Conservation (phyloP, 257 asterid species). For the Primulina tabacum region DNA sequence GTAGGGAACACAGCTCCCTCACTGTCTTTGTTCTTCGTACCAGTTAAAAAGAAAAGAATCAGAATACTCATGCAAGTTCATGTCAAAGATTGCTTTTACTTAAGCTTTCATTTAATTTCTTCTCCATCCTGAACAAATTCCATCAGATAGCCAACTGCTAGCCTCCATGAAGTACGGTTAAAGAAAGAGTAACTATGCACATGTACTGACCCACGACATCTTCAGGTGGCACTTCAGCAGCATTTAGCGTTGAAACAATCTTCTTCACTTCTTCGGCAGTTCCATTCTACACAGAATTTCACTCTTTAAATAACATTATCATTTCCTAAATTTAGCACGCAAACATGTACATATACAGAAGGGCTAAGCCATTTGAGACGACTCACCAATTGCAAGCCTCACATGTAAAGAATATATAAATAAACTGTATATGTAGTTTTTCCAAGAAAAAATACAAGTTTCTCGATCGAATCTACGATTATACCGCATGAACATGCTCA, state of each 20-base stretch:
- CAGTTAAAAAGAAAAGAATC: not conserved
- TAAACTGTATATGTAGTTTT: not conserved
- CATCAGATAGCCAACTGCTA: not conserved
- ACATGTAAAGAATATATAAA: not conserved
- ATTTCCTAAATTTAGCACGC: not conserved
- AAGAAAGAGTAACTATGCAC: not conserved
- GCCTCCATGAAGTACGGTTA: not conserved
- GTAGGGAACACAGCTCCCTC: not conserved
- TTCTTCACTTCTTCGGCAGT: conserved; percentile 86
- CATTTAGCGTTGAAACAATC: conserved; percentile 72
- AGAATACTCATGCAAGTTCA: not conserved
- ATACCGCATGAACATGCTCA: not conserved
- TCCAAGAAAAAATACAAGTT: not conserved
- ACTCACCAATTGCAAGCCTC: not conserved
- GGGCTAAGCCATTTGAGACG: not conserved
- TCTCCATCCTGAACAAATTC: not conserved
- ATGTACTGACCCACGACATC: conserved; percentile 73
- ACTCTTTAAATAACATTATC: not conserved
- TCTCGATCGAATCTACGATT: not conserved
- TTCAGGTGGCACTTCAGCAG: conserved; percentile 74
- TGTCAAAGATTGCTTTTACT: not conserved
- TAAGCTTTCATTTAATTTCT: not conserved
- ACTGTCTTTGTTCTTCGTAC: too few species aligned
- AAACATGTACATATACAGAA: too few species aligned
- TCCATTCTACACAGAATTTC: conserved; percentile 62